These are phyloP conservation scores for Venturia asperata DNA, from an alignment of 2,329 filamentous ascomycete genomes.

Conservation along the genomic window DNA sequence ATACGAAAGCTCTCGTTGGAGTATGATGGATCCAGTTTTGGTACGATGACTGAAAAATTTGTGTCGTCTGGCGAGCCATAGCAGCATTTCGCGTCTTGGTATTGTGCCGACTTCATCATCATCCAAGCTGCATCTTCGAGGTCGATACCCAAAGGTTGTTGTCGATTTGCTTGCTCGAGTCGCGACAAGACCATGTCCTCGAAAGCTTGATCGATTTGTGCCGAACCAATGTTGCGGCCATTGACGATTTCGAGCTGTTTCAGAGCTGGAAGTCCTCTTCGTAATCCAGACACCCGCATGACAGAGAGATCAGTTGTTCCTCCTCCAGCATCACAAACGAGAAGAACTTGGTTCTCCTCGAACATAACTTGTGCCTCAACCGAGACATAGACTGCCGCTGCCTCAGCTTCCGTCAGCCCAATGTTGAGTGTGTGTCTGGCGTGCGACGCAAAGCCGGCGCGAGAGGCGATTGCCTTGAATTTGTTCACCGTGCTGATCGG, in stretches of 20 bases:
- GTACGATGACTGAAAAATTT: constrained; percentile 32
- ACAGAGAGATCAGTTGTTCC: constrained; percentile 41
- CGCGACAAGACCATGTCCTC: constrained; percentile 30
- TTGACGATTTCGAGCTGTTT: constrained; percentile 35
- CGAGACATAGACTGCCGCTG: constrained; percentile 45
- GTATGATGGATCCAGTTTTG: constrained; percentile 29
- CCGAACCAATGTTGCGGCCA: constrained; percentile 36
- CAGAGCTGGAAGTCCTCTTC: constrained; percentile 27
- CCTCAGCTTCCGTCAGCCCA: constrained; percentile 48
- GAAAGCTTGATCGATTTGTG: constrained; percentile 36
- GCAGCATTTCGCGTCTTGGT: constrained; percentile 37
- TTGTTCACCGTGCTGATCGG: constrained; percentile 44
- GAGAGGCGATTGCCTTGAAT: constrained; percentile 43
- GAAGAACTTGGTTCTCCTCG: constrained; percentile 37
- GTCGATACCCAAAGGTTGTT: constrained; percentile 26
- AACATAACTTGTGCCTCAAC: constrained; percentile 32
- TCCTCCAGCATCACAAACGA: constrained; percentile 47
- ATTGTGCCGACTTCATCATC: constrained; percentile 36
- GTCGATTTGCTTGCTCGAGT: constrained; percentile 28
- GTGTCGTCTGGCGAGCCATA: constrained; percentile 32
- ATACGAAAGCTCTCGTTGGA: constrained; percentile 29
- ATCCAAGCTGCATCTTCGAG: constrained; percentile 34
- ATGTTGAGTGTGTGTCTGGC: constrained; percentile 36
- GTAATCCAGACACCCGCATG: constrained; percentile 29
- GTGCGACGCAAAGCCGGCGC: constrained; percentile 44